These are phyloP conservation scores for Kodamaea restingae DNA, from an alignment of 805 yeast genomes.

Conservation along the genomic window DNA sequence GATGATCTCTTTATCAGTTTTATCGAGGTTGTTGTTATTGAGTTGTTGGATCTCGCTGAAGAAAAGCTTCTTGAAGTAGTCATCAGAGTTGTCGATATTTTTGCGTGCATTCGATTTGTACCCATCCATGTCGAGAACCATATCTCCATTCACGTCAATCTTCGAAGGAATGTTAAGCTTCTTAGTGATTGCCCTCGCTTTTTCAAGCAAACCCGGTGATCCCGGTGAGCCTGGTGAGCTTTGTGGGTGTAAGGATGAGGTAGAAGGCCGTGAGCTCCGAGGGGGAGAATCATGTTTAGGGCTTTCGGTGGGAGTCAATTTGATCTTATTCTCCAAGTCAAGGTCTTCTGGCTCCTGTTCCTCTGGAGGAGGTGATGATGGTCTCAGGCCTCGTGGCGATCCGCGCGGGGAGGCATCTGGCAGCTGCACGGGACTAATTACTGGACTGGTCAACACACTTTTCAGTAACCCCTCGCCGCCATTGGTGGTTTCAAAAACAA, in stretches of 20 bases:
- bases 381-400: slow-evolving; percentile 7
- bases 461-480: slow-evolving; percentile 53
- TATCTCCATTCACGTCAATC: slow-evolving; percentile 83
- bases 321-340: slow-evolving; percentile 33
- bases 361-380: slow-evolving; percentile 1
- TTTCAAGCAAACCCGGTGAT: slow-evolving; percentile 47
- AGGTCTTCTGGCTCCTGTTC: slow-evolving; percentile 30
- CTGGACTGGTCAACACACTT: slow-evolving; percentile 83
- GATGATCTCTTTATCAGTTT: slow-evolving; percentile 3
- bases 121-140: slow-evolving; percentile 91
- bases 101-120: slow-evolving; percentile 76
- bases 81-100: slow-evolving; percentile 73
- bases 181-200: slow-evolving; percentile 60
- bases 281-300: slow-evolving; percentile 5
- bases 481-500: slow-evolving; percentile 82
- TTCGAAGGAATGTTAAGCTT: slow-evolving; percentile 82
- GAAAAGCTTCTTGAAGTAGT: slow-evolving; percentile 65
- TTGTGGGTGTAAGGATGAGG: not conserved
- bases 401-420: slow-evolving; percentile 43
- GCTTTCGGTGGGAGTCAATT: slow-evolving; percentile 16
- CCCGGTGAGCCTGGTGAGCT: slow-evolving; percentile 15
- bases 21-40: slow-evolving; percentile 6
- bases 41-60: slow-evolving; percentile 59
- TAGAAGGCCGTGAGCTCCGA: slow-evolving; percentile 1
- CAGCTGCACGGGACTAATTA: slow-evolving; percentile 61